Conservation (phyloP, 1,139 yeast genomes). For the Saccharomycopsis hybrid region DNA sequence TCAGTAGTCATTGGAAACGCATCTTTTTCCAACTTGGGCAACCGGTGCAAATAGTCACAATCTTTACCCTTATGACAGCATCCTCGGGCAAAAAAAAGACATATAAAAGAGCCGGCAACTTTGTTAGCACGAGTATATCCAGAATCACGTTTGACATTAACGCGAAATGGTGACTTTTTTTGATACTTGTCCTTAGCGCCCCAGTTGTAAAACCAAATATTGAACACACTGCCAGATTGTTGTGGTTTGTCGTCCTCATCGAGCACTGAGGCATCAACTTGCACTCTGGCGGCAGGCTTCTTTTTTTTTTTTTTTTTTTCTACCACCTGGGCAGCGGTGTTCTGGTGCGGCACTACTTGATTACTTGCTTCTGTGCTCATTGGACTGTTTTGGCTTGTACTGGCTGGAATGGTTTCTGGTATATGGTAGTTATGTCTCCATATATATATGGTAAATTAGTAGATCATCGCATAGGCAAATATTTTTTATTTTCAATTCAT, state of each 20-base stretch:
- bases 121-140: slow-evolving; percentile 68
- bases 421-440: no score
- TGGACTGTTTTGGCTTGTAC: no score
- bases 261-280: slow-evolving; percentile 60
- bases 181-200: slow-evolving; percentile 46
- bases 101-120: slow-evolving; percentile 42
- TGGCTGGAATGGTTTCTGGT: no score
- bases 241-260: slow-evolving; percentile 63
- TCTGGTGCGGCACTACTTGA: no score
- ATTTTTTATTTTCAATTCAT: no score
- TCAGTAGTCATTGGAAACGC: slow-evolving; percentile 59
- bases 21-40: slow-evolving; percentile 47
- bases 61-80: slow-evolving; percentile 71
- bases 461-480: no score
- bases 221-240: slow-evolving; percentile 75
- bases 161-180: slow-evolving; percentile 44
- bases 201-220: slow-evolving; percentile 89
- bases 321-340: no score
- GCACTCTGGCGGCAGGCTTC: slow-evolving; percentile 56
- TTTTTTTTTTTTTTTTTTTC: slow-evolving; percentile 14
- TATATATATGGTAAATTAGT: no score
- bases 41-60: slow-evolving; percentile 72
- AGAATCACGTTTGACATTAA: slow-evolving; percentile 55
- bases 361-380: no score
- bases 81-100: slow-evolving; percentile 86